Evolutionary conservation across 202 grass and related monocot genomes (phyloP).

Genomic region (Hordeum pubiflorum): DNA sequence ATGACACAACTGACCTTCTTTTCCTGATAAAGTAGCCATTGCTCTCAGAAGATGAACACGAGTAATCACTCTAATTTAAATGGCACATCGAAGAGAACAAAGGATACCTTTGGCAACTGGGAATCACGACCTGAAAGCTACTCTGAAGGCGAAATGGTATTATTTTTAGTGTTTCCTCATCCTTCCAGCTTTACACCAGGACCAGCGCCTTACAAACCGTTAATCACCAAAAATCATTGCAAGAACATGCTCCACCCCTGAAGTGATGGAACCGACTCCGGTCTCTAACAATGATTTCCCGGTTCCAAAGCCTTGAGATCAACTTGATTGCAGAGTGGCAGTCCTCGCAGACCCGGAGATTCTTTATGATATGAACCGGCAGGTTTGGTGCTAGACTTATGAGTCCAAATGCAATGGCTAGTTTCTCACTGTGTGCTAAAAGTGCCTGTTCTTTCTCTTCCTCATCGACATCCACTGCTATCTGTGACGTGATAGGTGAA

Average conservation of each 20-base stretch:
- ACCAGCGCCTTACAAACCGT: background rate
- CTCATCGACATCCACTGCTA: conserved; percentile 59
- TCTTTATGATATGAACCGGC: conserved; percentile 54
- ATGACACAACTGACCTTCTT: background rate
- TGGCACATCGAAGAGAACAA: background rate
- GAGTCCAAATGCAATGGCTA: conserved; percentile 65
- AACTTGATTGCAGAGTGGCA: conserved; percentile 65
- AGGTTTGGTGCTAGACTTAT: conserved; percentile 42
- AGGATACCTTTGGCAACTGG: conserved; percentile 7
- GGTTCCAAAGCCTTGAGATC: conserved; percentile 46
- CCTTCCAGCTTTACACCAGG: background rate
- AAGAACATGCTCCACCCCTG: conserved; percentile 40
- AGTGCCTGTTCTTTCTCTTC: conserved; percentile 57
- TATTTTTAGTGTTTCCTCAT: background rate
- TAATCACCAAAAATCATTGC: conserved; percentile 59
- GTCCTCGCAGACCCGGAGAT: conserved; percentile 65
- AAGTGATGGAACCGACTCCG: conserved; percentile 66
- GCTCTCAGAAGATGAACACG: conserved; percentile 12
- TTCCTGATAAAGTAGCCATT: background rate
- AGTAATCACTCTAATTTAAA: background rate
- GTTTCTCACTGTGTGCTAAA: conserved; percentile 61
- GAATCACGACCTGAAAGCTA: conserved; percentile 3
- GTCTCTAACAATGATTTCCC: conserved; percentile 55
- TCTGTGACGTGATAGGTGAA: conserved; percentile 29
- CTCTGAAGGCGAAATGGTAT: background rate